A percentile compares a stretch with the other conserved stretches of the same genome.
These are phyloP conservation scores for Eucalyptus cloeziana DNA, from an alignment of 345 rosid genomes.

Conservation along the genomic window DNA sequence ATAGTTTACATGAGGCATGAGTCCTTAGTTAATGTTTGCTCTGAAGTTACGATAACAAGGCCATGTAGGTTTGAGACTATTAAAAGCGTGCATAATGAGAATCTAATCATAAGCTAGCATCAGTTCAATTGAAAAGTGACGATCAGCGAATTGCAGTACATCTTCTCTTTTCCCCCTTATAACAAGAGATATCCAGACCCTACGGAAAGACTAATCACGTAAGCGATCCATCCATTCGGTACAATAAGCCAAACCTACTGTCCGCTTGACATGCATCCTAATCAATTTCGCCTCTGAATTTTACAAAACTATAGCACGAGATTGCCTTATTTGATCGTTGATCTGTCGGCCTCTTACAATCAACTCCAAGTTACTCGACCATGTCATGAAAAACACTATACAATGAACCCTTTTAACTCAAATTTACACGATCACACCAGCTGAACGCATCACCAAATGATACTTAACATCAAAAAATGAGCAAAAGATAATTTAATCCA, in stretches of 20 bases:
- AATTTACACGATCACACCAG: neutral
- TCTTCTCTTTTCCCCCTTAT: neutral
- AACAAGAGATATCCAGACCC: neutral
- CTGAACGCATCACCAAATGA: neutral
- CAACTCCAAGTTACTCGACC: neutral
- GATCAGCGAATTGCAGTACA: neutral
- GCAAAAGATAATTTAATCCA: neutral
- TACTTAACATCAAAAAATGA: neutral
- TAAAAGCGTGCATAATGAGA: neutral
- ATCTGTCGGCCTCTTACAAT: neutral
- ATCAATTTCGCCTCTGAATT: neutral
- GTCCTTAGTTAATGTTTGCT: neutral
- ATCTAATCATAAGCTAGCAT: neutral
- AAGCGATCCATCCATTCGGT: neutral
- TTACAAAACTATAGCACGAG: neutral
- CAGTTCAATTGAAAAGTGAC: neutral
- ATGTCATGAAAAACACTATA: neutral
- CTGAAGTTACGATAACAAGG: neutral
- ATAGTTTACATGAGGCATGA: neutral
- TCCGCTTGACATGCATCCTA: neutral
- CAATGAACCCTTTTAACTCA: neutral
- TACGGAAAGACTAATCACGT: neutral
- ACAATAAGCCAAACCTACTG: neutral
- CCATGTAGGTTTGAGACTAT: neutral
- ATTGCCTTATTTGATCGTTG: neutral